A percentile compares a stretch with the other conserved stretches of the same genome.
Conservation (phyloP, 2,329 filamentous ascomycete genomes). For the Colletotrichum cuscutae region DNA sequence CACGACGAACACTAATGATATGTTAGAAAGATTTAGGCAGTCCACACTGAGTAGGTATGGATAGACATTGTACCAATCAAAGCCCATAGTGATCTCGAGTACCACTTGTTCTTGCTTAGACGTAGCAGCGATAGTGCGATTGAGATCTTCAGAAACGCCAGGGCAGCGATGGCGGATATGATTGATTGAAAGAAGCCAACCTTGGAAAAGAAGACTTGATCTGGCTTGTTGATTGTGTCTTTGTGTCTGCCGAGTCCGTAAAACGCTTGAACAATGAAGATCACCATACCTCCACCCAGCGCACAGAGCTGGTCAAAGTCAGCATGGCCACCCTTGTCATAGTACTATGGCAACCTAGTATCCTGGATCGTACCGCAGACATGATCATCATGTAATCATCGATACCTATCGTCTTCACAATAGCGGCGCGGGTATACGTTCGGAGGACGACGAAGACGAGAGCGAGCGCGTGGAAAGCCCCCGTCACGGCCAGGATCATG, state of each 20-base stretch:
- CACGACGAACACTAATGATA: slow-evolving; percentile 35
- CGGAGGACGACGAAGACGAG: slow-evolving; percentile 34
- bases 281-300: slow-evolving; percentile 40
- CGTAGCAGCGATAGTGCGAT: slow-evolving; percentile 38
- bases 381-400: slow-evolving; percentile 44
- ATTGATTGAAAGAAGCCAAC: slow-evolving; percentile 58
- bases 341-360: not conserved
- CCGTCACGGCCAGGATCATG: slow-evolving; percentile 38
- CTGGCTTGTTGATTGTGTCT: slow-evolving; percentile 45
- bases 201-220: slow-evolving; percentile 49
- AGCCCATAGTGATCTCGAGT: slow-evolving; percentile 39
- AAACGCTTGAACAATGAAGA: slow-evolving; percentile 53
- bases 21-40: not conserved
- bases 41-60: no score
- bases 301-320: slow-evolving; percentile 40
- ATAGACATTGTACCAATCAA: slow-evolving; percentile 29
- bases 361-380: slow-evolving; percentile 37
- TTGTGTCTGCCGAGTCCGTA: slow-evolving; percentile 59
- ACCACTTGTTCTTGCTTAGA: slow-evolving; percentile 40
- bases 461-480: slow-evolving; percentile 39
- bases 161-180: slow-evolving; percentile 47
- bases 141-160: slow-evolving; percentile 39
- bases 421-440: slow-evolving; percentile 35
- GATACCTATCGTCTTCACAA: slow-evolving; percentile 39
- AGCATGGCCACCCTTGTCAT: not conserved